Evolutionary conservation across 805 yeast species (phyloP), one percentile per base, ranked within the genome.

Genomic region (Yarrowia sp.): DNA sequence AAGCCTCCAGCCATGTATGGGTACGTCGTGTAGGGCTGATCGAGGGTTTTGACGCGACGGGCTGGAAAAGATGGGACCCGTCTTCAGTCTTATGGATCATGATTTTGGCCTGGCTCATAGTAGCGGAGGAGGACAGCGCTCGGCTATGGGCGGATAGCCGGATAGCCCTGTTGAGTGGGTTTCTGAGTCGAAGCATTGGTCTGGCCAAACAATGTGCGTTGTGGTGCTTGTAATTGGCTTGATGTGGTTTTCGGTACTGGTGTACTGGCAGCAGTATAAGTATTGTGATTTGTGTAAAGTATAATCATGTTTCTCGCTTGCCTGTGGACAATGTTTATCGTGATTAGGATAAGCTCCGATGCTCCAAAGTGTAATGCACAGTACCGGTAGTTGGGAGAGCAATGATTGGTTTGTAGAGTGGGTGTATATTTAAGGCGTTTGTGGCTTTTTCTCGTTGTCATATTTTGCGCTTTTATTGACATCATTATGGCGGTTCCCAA

Each of bases 1-100:
- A 78, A 0, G 97, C 97, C 64, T 86, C 90, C 72, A 90, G 77
- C 98, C 98, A 92, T 2, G 97, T 90, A 43, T 88, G 90, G 51
- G 73, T 73, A 45, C 79, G 71, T 18, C 74, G 67, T 70, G 78
- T 78, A 2, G 83, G 80, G 17, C 78, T 75, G 11, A 72, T 69
- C 7, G 69, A 66, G 1, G 72, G 61, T 48, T 69, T 70, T 13
- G 74, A 66, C 15, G 73, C 78, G 9, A 72, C 73, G 4, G 78
- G 78, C 41, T 71, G 72, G 67, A 75, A 75, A 48, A 71, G 57
- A 55, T 71, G 73, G 11, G 65, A 58, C 18, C 64, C 61, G 13
- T 55, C 61, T 22, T 39, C 45, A 9, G 45, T 55, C 33, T 55
- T 55, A 38, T 55, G 61, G 38, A 55, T 38, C 61, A 55, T 55